Conservation (phyloP, 2,329 filamentous ascomycete species). For the Penicillium hordei region DNA sequence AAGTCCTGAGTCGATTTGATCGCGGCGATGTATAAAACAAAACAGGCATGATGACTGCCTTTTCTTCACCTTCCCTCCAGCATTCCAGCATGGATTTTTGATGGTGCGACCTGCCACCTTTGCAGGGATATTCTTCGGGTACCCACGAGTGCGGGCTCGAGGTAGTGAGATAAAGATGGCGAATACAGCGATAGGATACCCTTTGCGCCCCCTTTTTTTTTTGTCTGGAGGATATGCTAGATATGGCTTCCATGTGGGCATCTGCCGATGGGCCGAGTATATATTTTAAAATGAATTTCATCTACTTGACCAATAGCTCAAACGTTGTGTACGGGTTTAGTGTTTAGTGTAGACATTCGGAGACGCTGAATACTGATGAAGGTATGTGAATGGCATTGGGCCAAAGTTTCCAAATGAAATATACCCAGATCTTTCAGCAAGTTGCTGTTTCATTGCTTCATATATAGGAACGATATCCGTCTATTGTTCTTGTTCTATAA, state of each 20-base stretch:
- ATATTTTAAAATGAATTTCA: conserved; percentile 8
- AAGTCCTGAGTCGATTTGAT: conserved; percentile 88
- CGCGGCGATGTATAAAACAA: conserved; percentile 35
- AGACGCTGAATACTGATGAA: no score
- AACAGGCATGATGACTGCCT: background rate
- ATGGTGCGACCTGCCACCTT: background rate
- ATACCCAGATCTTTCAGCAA: no score
- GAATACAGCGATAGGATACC: conserved; percentile 1
- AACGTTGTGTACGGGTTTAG: background rate
- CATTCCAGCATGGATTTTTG: background rate
- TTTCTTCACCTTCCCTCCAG: background rate
- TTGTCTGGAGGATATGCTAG: background rate
- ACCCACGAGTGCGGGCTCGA: background rate
- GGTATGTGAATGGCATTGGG: no score
- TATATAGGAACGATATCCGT: no score
- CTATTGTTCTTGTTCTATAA: no score
- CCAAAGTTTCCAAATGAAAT: no score
- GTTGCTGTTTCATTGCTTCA: no score
- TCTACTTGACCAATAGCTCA: background rate
- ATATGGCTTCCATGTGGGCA: conserved; percentile 2
- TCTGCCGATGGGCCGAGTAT: conserved; percentile 5
- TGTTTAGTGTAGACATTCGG: no score
- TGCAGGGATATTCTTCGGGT: background rate
- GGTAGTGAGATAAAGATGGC: background rate
- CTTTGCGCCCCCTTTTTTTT: background rate